A percentile compares a stretch with the other conserved stretches of the same genome.
Conservation (phyloP, 1,139 yeast genomes). For the Fermentozyma sake region DNA sequence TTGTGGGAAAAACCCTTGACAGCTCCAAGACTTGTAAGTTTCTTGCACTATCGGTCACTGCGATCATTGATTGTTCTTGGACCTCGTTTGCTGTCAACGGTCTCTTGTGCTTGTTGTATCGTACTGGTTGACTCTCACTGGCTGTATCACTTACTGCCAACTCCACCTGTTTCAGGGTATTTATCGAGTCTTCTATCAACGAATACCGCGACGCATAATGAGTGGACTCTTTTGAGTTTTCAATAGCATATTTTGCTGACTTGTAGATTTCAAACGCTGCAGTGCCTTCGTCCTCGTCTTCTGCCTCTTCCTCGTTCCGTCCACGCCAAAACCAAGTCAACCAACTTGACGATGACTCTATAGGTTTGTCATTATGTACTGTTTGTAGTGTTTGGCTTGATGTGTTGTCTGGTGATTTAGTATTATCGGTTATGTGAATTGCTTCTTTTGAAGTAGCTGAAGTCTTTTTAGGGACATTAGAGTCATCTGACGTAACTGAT, state of each 20-base stretch:
- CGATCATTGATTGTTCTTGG: conserved; percentile 20
- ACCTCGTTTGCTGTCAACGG: conserved; percentile 35
- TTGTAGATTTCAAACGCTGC: conserved; percentile 22
- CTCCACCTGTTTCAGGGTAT: conserved; percentile 16
- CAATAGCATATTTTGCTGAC: conserved; percentile 34
- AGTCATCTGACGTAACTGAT: too few relatives aligned
- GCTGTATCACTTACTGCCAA: conserved; percentile 39
- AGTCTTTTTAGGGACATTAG: too few relatives aligned
- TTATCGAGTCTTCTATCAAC: conserved; percentile 13
- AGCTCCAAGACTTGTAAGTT: conserved; percentile 1
- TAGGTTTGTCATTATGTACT: too few relatives aligned
- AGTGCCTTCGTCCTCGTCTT: conserved; percentile 10
- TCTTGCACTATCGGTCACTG: conserved; percentile 2
- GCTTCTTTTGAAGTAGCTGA: too few relatives aligned
- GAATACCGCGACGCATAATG: conserved; percentile 34
- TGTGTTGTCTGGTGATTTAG: conserved; percentile 2
- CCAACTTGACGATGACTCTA: too few relatives aligned
- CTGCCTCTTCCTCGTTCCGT: conserved; percentile 8
- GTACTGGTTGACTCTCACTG: conserved; percentile 38
- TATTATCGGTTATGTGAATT: too few relatives aligned
- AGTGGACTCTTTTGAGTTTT: conserved; percentile 26
- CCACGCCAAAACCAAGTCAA: conserved; percentile 9
- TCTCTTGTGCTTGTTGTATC: conserved; percentile 27
- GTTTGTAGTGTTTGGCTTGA: too few relatives aligned
- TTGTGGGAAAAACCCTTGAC: conserved; percentile 18